Base-by-base conservation (phyloP, 345 rosid species). In the Dimocarpus longan region DNA sequence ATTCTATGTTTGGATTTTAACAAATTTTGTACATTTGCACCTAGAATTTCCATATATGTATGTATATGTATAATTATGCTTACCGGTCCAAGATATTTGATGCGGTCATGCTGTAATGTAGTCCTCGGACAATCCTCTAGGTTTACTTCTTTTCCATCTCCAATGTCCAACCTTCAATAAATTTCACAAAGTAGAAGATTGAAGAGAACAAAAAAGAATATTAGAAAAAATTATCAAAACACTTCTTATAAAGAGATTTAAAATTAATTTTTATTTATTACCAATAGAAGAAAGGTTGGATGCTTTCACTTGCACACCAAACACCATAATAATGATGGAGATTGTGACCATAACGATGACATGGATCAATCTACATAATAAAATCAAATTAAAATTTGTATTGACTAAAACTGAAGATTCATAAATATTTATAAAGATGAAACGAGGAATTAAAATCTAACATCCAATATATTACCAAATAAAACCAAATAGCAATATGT, bases 311-410 rank as follows among this genome's bases (percentile, higher is more conserved):
- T 6, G 18, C 79, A 28, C 88, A 84, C 94, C 96, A 93, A 16
- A 89, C 81, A 77, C 89, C 86, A 72, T 90, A 92, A 63, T 94
- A 94, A 5, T 85, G 74, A 74, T 89, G 93, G 44, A 94, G 83
- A 65, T 92, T 94, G 80, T 89, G 91, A n/a, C 98, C 98, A 71
- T 94, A 92, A 18, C 98, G 86, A 81, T 94, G 97, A 32, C 91
- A 85, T 46, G 98, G 95, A 69, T 94, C 98, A 71, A 94, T 94
- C 97, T 94, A 80, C 19, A 4, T 4, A 75, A 42, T 8, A 26
- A 52, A 24, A 40, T 54, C 56, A 54, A 42, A 57, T 26, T 62
- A 9, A 70, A 70, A 12, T 46, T 8, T n/a, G 11, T 59, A 21
- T 54, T 16, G 1, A 60, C 13, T 0, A 26, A n/a, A 7, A 21